phyloP scores from a whole-genome alignment of 257 asterid species.

The Jasminum sambac region DNA sequence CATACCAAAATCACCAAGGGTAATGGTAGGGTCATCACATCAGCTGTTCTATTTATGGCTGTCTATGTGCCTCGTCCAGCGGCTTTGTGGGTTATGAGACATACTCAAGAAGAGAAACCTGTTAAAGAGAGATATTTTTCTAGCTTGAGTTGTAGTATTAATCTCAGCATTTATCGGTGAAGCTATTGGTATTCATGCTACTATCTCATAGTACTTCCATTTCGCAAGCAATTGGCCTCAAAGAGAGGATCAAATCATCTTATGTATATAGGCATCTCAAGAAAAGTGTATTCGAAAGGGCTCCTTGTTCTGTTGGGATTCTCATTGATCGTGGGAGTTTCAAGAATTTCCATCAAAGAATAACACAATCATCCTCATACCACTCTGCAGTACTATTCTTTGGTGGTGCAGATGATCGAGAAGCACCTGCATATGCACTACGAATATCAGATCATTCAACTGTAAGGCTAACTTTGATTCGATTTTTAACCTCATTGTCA shows the following conservation, averaged over 20 bases:
- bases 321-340: constrained; percentile 41
- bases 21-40: constrained; percentile 34
- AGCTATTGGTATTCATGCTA: constrained; percentile 52
- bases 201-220: constrained; percentile 47
- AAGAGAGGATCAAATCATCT: constrained; percentile 36
- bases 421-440: constrained; percentile 55
- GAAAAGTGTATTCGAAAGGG: constrained; percentile 46
- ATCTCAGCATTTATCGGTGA: constrained; percentile 51
- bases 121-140: constrained; percentile 46
- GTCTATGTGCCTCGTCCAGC: constrained; percentile 54
- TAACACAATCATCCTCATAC: constrained; percentile 28
- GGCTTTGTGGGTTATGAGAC: constrained; percentile 55
- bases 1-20: constrained; percentile 30
- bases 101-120: constrained; percentile 54
- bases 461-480: constrained; percentile 38
- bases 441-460: constrained; percentile 41
- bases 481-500: constrained; percentile 26
- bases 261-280: constrained; percentile 44
- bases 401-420: constrained; percentile 69
- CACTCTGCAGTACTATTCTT: constrained; percentile 51
- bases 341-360: constrained; percentile 28
- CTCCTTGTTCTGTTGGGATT: constrained; percentile 71
- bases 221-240: constrained; percentile 37
- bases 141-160: constrained; percentile 38
- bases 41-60: constrained; percentile 34